phyloP scores from a whole-genome alignment of 208 protist species.

The Herpetomonas samuelpessoai region DNA sequence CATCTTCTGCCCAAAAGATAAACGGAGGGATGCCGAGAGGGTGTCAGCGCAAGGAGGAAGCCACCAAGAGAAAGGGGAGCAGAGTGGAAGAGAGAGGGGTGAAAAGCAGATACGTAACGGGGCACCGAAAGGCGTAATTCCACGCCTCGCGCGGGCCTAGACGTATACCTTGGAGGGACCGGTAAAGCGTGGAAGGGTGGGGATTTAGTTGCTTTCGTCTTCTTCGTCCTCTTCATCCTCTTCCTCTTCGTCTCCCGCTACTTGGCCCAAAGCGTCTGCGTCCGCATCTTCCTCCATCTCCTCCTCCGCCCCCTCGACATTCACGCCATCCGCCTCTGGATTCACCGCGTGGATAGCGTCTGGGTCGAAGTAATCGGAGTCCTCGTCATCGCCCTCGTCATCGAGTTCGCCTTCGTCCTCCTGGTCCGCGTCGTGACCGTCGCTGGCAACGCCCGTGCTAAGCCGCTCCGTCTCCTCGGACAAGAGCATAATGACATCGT shows the following conservation, averaged over 20 bases:
- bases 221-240: conserved; percentile 12
- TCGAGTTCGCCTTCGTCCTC: conserved; percentile 36
- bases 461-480: conserved; percentile 61
- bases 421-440: conserved; percentile 39
- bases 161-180: too few relatives aligned
- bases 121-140: too few relatives aligned
- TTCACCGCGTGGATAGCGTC: background rate
- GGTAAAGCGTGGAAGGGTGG: too few relatives aligned
- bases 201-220: conserved; percentile 12
- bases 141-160: too few relatives aligned
- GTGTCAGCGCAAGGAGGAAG: too few relatives aligned
- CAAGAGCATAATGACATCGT: conserved; percentile 70
- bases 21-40: too few relatives aligned
- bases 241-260: conserved; percentile 4
- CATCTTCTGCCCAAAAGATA: too few relatives aligned
- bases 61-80: too few relatives aligned
- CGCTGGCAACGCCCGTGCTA: conserved; percentile 34
- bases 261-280: background rate
- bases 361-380: conserved; percentile 8
- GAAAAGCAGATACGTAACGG: too few relatives aligned
- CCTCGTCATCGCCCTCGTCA: conserved; percentile 15
- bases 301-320: background rate
- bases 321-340: background rate
- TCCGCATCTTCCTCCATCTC: conserved; percentile 1
- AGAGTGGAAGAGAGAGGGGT: too few relatives aligned